phyloP scores from a whole-genome alignment of 1,284 basidiomycete genomes.

The Irpex lacteus region DNA sequence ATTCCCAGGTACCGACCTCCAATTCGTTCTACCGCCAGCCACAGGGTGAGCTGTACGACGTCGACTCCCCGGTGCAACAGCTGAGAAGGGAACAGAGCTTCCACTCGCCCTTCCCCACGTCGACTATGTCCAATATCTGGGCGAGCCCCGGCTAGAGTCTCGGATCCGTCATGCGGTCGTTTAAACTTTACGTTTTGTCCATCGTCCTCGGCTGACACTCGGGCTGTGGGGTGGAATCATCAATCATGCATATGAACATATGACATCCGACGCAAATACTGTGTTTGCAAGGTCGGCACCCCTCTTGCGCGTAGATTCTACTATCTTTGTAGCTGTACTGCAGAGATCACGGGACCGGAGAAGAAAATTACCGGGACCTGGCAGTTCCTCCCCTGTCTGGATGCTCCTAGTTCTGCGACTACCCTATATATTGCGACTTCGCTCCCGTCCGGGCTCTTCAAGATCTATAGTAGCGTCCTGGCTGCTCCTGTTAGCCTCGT shows the following conservation, averaged over 20 bases:
- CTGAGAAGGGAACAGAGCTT: constrained; percentile 10
- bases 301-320: not conserved
- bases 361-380: too few relatives aligned
- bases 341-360: too few relatives aligned
- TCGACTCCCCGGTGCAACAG: constrained; percentile 16
- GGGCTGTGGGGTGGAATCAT: not conserved
- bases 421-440: constrained; percentile 5
- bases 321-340: not conserved
- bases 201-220: not conserved
- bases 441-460: not conserved
- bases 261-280: not conserved
- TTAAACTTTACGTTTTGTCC: not conserved
- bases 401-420: not conserved
- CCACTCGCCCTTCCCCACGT: not conserved
- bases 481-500: not conserved
- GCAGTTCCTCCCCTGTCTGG: not conserved
- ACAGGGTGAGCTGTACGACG: constrained; percentile 11
- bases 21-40: not conserved
- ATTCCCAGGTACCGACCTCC: not conserved
- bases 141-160: constrained; percentile 5
- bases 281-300: not conserved
- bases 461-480: not conserved
- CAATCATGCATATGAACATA: not conserved
- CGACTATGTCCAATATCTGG: constrained; percentile 9
- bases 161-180: not conserved